Conservation (phyloP, 2,329 filamentous ascomycete species). For the Epichloe elymi region DNA sequence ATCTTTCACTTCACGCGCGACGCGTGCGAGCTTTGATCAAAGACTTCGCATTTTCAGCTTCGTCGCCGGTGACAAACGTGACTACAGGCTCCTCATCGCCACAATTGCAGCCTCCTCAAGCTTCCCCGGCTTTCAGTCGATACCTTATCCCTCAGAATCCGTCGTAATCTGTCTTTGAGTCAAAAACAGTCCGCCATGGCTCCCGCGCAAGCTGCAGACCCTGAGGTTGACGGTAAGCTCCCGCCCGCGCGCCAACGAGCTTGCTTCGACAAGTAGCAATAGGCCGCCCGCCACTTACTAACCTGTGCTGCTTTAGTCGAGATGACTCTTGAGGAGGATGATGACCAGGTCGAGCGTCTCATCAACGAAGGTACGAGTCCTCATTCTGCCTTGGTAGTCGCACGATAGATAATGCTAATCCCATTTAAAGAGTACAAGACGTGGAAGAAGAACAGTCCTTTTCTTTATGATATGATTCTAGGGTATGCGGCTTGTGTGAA, state of each 20-base stretch:
- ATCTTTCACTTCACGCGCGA: conserved; percentile 23
- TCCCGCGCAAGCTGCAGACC: conserved; percentile 21
- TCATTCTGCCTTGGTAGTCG: background rate
- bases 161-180: background rate
- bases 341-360: conserved; percentile 66
- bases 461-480: conserved; percentile 95
- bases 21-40: conserved; percentile 18
- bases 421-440: conserved; percentile 76
- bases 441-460: conserved; percentile 99
- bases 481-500: conserved; percentile 33
- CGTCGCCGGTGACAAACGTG: conserved; percentile 17
- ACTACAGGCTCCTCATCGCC: background rate
- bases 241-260: background rate
- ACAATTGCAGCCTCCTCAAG: background rate
- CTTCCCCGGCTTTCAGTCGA: background rate
- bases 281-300: background rate
- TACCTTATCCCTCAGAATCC: too few species aligned
- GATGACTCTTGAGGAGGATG: conserved; percentile 50
- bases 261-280: background rate
- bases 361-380: conserved; percentile 68
- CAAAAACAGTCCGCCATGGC: conserved; percentile 16
- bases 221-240: conserved; percentile 23
- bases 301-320: conserved; percentile 17
- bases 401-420: background rate
- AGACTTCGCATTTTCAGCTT: conserved; percentile 2